phyloP scores from a whole-genome alignment of 192 early-diverging fungal species.

The Coemansia asiatica region DNA sequence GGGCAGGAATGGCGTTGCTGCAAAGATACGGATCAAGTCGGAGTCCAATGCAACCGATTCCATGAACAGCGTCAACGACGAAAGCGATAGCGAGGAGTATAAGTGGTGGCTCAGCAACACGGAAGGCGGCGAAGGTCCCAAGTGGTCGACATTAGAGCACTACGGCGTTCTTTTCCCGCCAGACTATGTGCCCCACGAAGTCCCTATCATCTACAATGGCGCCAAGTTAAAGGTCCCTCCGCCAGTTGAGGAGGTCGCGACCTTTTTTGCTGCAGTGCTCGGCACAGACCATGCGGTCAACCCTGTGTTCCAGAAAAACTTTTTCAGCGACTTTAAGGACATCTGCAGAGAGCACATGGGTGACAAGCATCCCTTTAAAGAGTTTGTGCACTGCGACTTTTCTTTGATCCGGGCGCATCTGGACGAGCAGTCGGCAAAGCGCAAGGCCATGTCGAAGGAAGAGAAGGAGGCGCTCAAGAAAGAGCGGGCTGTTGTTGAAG shows the following conservation, averaged over 20 bases:
- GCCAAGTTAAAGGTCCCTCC: slow-evolving; percentile 63
- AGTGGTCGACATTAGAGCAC: slow-evolving; percentile 89
- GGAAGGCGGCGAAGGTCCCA: slow-evolving; percentile 66
- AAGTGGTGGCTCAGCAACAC: slow-evolving; percentile 73
- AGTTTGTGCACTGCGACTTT: slow-evolving; percentile 88
- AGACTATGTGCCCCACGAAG: slow-evolving; percentile 81
- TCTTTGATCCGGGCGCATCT: slow-evolving; percentile 79
- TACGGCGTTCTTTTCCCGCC: slow-evolving; percentile 90
- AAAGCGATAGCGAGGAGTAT: slow-evolving; percentile 54
- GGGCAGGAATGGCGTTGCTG: slow-evolving; percentile 21
- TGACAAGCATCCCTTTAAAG: slow-evolving; percentile 65
- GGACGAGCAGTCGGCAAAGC: slow-evolving; percentile 71
- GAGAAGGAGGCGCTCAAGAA: slow-evolving; percentile 82
- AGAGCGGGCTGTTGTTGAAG: slow-evolving; percentile 69
- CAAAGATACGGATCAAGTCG: slow-evolving; percentile 42
- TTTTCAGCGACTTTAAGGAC: slow-evolving; percentile 84
- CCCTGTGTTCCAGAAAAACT: slow-evolving; percentile 84
- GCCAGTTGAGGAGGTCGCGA: slow-evolving; percentile 91
- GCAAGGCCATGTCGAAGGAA: slow-evolving; percentile 84
- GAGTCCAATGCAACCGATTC: slow-evolving; percentile 27
- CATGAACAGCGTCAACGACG: slow-evolving; percentile 36
- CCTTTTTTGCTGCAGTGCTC: slow-evolving; percentile 86
- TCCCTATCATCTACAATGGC: slow-evolving; percentile 88
- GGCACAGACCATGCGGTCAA: slow-evolving; percentile 84
- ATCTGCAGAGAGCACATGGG: slow-evolving; percentile 65